Percentiles rank a stretch among this genome's conserved stretches.
phyloP scores from a whole-genome alignment of 2,329 filamentous ascomycete species.

The Talaromyces rugulosus region DNA sequence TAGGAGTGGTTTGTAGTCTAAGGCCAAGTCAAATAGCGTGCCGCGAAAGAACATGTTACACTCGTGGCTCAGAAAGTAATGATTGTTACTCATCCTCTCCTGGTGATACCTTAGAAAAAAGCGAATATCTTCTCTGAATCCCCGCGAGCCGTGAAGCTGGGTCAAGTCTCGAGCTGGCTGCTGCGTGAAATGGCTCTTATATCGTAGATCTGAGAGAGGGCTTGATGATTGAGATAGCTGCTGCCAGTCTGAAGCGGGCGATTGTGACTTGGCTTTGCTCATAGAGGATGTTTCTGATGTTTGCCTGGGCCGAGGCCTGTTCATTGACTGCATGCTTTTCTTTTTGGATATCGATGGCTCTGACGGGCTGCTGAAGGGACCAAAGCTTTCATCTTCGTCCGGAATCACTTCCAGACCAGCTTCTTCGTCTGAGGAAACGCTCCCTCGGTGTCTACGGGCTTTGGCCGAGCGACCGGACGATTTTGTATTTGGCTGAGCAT shows the following conservation, averaged over 20 bases:
- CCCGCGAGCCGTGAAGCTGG: slow-evolving; percentile 21
- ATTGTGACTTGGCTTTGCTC: slow-evolving; percentile 44
- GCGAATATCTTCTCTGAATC: slow-evolving; percentile 61
- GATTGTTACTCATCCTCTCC: slow-evolving; percentile 72
- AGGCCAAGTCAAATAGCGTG: slow-evolving; percentile 66
- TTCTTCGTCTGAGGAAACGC: slow-evolving; percentile 49
- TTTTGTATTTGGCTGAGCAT: slow-evolving; percentile 63
- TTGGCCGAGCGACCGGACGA: slow-evolving; percentile 41
- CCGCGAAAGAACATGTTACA: slow-evolving; percentile 68
- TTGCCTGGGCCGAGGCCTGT: slow-evolving; percentile 24
- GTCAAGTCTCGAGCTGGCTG: slow-evolving; percentile 19
- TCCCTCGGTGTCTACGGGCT: slow-evolving; percentile 40
- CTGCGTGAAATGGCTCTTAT: slow-evolving; percentile 4
- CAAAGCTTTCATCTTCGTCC: slow-evolving; percentile 37
- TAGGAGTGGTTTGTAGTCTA: slow-evolving; percentile 74
- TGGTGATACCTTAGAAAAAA: slow-evolving; percentile 76
- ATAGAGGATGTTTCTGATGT: slow-evolving; percentile 33
- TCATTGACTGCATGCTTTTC: slow-evolving; percentile 26
- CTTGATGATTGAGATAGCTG: slow-evolving; percentile 28
- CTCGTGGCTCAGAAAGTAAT: slow-evolving; percentile 75
- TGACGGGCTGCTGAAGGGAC: slow-evolving; percentile 22
- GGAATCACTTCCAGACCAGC: slow-evolving; percentile 42
- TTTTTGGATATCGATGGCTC: slow-evolving; percentile 23
- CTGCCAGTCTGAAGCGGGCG: slow-evolving; percentile 49
- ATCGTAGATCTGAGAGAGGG: slow-evolving; percentile 4